phyloP scores from a whole-genome alignment of 1,284 basidiomycete species.

The Rhodotorula sp. region DNA sequence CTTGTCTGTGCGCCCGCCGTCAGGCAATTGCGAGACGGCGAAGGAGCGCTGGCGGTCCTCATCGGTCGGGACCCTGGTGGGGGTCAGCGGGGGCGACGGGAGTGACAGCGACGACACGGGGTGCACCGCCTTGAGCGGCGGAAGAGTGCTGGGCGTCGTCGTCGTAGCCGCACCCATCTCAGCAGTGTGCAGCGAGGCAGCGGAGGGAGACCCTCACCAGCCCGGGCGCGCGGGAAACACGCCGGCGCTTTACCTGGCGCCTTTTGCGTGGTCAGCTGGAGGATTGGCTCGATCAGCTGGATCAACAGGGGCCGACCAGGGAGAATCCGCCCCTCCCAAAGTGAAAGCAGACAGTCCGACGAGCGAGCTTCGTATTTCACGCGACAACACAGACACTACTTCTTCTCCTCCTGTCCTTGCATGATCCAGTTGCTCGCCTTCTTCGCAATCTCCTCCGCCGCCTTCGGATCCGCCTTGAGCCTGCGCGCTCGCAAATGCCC shows the following conservation, averaged over 20 bases:
- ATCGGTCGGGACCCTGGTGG: not conserved
- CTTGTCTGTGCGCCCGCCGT: not conserved
- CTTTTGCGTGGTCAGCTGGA: too few species aligned
- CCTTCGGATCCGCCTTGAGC: slow-evolving; percentile 20
- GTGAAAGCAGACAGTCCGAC: too few species aligned
- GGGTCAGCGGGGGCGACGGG: slow-evolving; percentile 5
- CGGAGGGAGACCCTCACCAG: too few species aligned
- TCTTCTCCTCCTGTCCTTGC: slow-evolving; percentile 11
- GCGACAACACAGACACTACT: not conserved
- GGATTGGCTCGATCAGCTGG: too few species aligned
- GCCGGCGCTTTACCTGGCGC: too few species aligned
- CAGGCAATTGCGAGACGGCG: not conserved
- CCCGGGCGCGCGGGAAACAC: too few species aligned
- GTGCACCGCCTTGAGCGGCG: not conserved
- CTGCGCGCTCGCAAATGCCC: not conserved
- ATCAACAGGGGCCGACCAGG: too few species aligned
- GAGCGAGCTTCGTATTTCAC: too few species aligned
- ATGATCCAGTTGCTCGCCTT: slow-evolving; percentile 22
- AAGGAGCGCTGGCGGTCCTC: not conserved
- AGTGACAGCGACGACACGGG: not conserved
- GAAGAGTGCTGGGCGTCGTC: not conserved
- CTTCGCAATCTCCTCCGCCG: slow-evolving; percentile 19
- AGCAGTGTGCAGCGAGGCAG: not conserved
- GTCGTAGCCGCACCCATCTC: not conserved
- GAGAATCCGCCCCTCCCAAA: too few species aligned